phyloP scores from a whole-genome alignment of 2,329 filamentous ascomycete species.

The Aspergillus pseudoterreus region DNA sequence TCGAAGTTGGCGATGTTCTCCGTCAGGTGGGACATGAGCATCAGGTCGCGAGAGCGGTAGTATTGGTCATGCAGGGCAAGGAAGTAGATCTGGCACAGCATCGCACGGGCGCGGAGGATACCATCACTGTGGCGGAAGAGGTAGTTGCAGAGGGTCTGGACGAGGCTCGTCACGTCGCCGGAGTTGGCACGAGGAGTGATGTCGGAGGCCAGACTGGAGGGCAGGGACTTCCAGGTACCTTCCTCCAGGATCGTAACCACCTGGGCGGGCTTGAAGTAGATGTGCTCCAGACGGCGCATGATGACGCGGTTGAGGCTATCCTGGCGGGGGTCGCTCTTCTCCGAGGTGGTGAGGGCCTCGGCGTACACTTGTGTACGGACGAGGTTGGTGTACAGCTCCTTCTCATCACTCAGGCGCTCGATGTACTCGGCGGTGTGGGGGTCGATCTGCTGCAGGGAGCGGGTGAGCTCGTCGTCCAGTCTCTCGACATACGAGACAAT shows the following conservation, averaged over 20 bases:
- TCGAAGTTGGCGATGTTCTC: conserved; percentile 97
- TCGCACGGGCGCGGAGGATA: conserved; percentile 91
- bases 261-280: conserved; percentile 98
- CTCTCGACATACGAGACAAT: conserved; percentile 92
- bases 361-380: conserved; percentile 85
- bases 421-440: conserved; percentile 99
- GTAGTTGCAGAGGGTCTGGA: conserved; percentile 88
- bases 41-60: conserved; percentile 97
- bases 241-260: conserved; percentile 93
- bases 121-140: conserved; percentile 92
- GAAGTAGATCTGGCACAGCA: conserved; percentile 99
- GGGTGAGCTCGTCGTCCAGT: conserved; percentile 92
- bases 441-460: conserved; percentile 96
- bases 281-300: conserved; percentile 90
- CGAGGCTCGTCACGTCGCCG: conserved; percentile 66
- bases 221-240: conserved; percentile 82
- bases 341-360: conserved; percentile 70
- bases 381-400: conserved; percentile 84
- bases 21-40: conserved; percentile 98
- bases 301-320: conserved; percentile 89
- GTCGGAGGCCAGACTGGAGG: conserved; percentile 65
- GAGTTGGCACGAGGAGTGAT: conserved; percentile 72
- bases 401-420: conserved; percentile 88
- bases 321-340: conserved; percentile 68
- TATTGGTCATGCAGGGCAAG: conserved; percentile 95